Evolutionary conservation across 768 basidiomycete genomes (phyloP), one percentile per base, ranked within the genome.

Genomic region (Lenzites betulinus): DNA sequence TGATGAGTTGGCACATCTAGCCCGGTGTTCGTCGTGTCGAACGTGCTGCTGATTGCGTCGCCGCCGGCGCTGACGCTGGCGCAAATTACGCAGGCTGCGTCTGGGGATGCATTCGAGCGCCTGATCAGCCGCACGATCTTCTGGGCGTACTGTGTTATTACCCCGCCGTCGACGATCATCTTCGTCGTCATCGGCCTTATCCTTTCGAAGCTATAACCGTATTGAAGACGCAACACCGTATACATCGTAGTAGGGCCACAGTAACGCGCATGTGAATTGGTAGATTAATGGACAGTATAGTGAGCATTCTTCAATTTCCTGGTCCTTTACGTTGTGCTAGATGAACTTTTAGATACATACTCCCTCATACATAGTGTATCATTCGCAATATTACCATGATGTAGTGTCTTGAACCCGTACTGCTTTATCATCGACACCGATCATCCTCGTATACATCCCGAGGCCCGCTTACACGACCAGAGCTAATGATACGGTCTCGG

Each of bases 41-140:
- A 90, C 65, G 86, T 93, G 30, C 77, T 99, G 33, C 77, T 98
- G 20, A 83, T 97, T 25, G 82, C 84, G 3, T 88, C 92, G 16
- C 93, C 93, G 1, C 91, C 93, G 0, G 94, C 93, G 36, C 70
- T 88, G 69, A 88, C 87, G 20, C 78, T 88, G 25, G 85, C 87
- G 2, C 86, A 83, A 69, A 92, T 95, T 67, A 93, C 93, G 0
- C 90, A 93, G 71, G 88, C 90, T 68, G 90, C 88, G 1, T 88
- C 78, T 0, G 91, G 92, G 2, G 92, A 92, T 67, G 87, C 92
- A 0, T 98, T 98, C 70, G 96, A 98, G 76, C 80, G 93, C 1
- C 81, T 98, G 36, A 90, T 97, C 71, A 89, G 87, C 60, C 83
- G 92, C 54, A 98, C 95, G 0, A 92, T 98, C 60, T 94, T 94